phyloP scores from a whole-genome alignment of 805 yeast genomes.

The Saturnispora saitoi region DNA sequence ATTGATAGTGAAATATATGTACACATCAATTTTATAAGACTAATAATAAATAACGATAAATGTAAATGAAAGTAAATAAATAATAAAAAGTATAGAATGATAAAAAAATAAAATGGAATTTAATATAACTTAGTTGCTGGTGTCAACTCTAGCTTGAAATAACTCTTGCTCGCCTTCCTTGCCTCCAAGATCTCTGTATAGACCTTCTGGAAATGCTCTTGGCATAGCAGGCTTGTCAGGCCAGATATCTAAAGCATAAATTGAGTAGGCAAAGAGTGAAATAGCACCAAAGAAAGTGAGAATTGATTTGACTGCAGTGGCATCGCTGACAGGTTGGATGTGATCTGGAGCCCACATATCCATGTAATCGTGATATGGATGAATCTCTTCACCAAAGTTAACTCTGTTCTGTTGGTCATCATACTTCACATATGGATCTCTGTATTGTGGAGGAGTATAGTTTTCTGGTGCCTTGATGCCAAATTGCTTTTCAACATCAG shows the following conservation, averaged over 20 bases:
- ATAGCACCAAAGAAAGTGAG: conserved; percentile 46
- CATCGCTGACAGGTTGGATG: conserved; percentile 49
- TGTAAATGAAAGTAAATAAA: neutral
- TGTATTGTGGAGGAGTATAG: conserved; percentile 46
- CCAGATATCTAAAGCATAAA: conserved; percentile 44
- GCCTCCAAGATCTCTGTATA: conserved; percentile 69
- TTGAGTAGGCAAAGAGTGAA: conserved; percentile 33
- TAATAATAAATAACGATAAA: too few relatives aligned
- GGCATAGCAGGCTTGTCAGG: conserved; percentile 71
- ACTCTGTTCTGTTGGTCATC: conserved; percentile 79
- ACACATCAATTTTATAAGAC: too few relatives aligned
- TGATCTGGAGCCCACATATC: conserved; percentile 87
- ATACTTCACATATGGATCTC: conserved; percentile 64
- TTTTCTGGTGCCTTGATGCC: conserved; percentile 54
- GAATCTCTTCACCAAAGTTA: conserved; percentile 64
- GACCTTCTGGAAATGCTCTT: conserved; percentile 70
- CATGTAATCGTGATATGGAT: conserved; percentile 61
- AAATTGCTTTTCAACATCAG: conserved; percentile 23
- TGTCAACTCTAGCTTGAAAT: conserved; percentile 36
- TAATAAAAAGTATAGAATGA: neutral
- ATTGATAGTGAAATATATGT: too few relatives aligned
- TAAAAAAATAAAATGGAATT: neutral
- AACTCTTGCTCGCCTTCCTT: conserved; percentile 37
- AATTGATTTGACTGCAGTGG: conserved; percentile 51
- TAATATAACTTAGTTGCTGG: neutral